Evolutionary conservation across 2,329 filamentous ascomycete species (phyloP), one percentile per base, ranked within the genome.

Genomic region (Fusarium haematococcum): DNA sequence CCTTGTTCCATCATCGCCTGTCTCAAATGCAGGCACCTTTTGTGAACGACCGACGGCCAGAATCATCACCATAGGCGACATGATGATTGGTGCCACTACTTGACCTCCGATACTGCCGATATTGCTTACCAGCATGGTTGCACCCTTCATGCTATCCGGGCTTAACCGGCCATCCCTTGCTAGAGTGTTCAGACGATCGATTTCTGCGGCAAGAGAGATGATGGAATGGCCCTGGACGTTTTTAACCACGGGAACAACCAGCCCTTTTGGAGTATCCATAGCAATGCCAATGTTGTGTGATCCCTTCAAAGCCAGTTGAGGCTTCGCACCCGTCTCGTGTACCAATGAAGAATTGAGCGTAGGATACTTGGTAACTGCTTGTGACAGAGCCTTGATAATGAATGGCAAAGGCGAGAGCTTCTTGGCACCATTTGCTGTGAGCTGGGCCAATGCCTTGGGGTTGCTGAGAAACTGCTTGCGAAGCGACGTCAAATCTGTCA

Each of bases 201-300:
- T 62, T 32, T 70, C 68, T 4, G 39, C 25, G 0, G 65, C 61
- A 2, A 71, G 45, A 8, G 65, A 68, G 2, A 54, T 5, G 3
- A 71, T 33, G 0, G 68, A 71, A 23, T 65, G 65, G 13, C 62
- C 13, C 25, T 71, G 68, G 14, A 71, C 65, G 6, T 71, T 30
- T 6, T 52, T 57, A 18, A 71, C 20, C 11, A 68, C 68, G 4
- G 68, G 68, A 18, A 71, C 68, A 4, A 71, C 13, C 6, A 71
- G 65, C 1, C 68, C 68, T 1, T 63, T 61, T n/a, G 61, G 61
- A 6, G 65, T 71, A n/a, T 68, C 65, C 7, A 71, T 30, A 4
- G 68, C 68, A 18, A 71, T 41, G 5, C 68, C 68, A 6, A 71
- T 52, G n/a, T 71, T 68, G 23, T 71, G 68, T 14, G 61, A 41